Conservation (phyloP, 495 filamentous ascomycete genomes). For the Letharia lupina region DNA sequence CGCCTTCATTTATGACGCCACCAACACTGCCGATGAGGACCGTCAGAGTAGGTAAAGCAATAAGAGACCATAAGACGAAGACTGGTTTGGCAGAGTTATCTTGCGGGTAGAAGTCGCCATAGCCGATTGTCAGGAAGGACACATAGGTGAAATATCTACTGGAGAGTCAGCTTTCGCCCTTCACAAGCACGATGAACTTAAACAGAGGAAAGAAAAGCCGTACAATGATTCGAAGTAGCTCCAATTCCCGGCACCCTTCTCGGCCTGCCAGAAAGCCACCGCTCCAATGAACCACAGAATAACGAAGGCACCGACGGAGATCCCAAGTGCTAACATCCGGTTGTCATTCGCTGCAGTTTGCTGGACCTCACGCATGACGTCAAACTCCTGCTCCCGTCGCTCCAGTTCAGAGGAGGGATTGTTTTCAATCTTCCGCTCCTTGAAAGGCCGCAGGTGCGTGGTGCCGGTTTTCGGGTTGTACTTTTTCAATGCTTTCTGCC, state of each 20-base stretch:
- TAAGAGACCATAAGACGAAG: slow-evolving; percentile 73
- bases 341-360: slow-evolving; percentile 44
- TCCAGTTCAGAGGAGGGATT: slow-evolving; percentile 39
- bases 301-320: slow-evolving; percentile 53
- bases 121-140: slow-evolving; percentile 71
- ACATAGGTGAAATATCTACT: slow-evolving; percentile 52
- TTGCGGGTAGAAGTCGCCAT: slow-evolving; percentile 61
- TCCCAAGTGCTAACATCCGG: slow-evolving; percentile 54
- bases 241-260: slow-evolving; percentile 48
- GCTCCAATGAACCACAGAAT: slow-evolving; percentile 70
- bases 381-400: slow-evolving; percentile 58
- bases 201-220: background rate
- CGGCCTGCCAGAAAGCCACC: slow-evolving; percentile 52
- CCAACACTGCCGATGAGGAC: slow-evolving; percentile 74
- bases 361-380: slow-evolving; percentile 65
- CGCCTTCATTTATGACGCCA: slow-evolving; percentile 57
- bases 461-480: slow-evolving; percentile 29
- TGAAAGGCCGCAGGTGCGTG: slow-evolving; percentile 40
- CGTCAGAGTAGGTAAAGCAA: slow-evolving; percentile 71
- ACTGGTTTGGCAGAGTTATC: slow-evolving; percentile 64
- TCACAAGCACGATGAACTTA: background rate
- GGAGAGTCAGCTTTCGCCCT: background rate
- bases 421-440: slow-evolving; percentile 16
- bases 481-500: background rate
- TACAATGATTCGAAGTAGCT: slow-evolving; percentile 68